Conservation (phyloP, 2,329 filamentous ascomycete genomes). For the Penicillium occitanis region DNA sequence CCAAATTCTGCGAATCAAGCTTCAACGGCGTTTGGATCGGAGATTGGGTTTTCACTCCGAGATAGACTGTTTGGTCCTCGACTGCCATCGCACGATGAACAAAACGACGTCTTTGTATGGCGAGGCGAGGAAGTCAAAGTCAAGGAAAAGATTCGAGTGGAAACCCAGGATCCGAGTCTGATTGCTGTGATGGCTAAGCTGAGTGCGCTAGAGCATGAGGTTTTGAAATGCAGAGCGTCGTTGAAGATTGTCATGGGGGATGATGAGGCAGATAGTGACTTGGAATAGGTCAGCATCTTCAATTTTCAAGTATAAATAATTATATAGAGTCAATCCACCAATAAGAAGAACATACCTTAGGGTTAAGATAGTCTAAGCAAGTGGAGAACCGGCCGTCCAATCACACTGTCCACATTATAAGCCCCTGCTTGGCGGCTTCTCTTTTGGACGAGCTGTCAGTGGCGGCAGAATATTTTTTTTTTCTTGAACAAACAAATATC, state of each 20-base stretch:
- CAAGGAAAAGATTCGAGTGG: constrained; percentile 83
- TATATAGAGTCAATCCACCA: not conserved
- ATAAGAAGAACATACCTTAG: constrained; percentile 2
- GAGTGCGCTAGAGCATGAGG: constrained; percentile 70
- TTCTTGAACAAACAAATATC: not conserved
- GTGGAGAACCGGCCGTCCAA: not conserved
- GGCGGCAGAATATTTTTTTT: constrained; percentile 18
- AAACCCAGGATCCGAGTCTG: constrained; percentile 83
- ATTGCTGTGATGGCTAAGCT: constrained; percentile 83
- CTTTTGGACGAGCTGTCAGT: constrained; percentile 15
- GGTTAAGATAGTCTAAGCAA: not conserved
- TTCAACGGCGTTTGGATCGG: constrained; percentile 67
- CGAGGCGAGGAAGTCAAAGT: constrained; percentile 73
- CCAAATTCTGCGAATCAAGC: constrained; percentile 59
- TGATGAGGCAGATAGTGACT: constrained; percentile 45
- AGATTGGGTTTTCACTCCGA: constrained; percentile 62
- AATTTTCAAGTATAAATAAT: not conserved
- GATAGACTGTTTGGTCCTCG: constrained; percentile 53
- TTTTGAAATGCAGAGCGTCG: constrained; percentile 68
- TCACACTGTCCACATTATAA: constrained; percentile 4
- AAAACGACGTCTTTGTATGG: constrained; percentile 72
- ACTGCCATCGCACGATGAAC: constrained; percentile 74
- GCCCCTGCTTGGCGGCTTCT: constrained; percentile 17
- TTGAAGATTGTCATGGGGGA: constrained; percentile 76
- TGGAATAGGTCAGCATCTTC: not conserved